A percentile compares a stretch with the other conserved stretches of the same genome.
These are phyloP conservation scores for Mycoemilia scoparia DNA, from an alignment of 192 early-diverging fungal species.

Conservation along the genomic window DNA sequence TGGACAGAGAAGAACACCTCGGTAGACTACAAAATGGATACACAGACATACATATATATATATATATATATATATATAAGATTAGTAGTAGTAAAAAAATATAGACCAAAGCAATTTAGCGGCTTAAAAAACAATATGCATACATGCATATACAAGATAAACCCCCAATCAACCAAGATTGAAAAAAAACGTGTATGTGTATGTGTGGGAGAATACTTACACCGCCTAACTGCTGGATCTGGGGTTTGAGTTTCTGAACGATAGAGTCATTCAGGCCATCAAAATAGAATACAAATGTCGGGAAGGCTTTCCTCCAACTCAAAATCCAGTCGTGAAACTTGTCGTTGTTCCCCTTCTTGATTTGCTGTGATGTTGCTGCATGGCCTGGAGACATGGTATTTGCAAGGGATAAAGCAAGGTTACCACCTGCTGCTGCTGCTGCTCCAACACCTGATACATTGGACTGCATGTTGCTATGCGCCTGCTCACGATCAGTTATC, in stretches of 20 bases:
- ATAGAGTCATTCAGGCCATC: constrained; percentile 26
- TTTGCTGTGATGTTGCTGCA: too few species aligned
- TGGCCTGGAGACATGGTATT: too few species aligned
- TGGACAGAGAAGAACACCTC: constrained; percentile 32
- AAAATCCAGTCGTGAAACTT: constrained; percentile 31
- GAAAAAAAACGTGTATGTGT: neutral
- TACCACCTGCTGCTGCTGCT: too few species aligned
- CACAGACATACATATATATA: too few species aligned
- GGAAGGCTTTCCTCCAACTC: constrained; percentile 22
- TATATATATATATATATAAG: neutral
- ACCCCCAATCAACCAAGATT: neutral
- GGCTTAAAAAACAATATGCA: constrained; percentile 9
- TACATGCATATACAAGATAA: constrained; percentile 11
- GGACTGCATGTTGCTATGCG: too few species aligned
- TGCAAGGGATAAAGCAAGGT: too few species aligned
- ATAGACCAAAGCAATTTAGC: neutral
- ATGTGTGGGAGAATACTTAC: constrained; percentile 1
- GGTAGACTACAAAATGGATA: constrained; percentile 1
- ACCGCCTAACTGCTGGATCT: constrained; percentile 1
- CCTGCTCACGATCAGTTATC: too few species aligned
- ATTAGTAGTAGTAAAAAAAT: neutral
- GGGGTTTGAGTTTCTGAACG: constrained; percentile 5
- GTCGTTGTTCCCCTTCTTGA: too few species aligned
- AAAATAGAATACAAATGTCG: constrained; percentile 31
- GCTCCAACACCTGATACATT: too few species aligned